These are phyloP conservation scores for Acanthamoeba quina DNA, from an alignment of 208 protist genomes.

Conservation along the genomic window DNA sequence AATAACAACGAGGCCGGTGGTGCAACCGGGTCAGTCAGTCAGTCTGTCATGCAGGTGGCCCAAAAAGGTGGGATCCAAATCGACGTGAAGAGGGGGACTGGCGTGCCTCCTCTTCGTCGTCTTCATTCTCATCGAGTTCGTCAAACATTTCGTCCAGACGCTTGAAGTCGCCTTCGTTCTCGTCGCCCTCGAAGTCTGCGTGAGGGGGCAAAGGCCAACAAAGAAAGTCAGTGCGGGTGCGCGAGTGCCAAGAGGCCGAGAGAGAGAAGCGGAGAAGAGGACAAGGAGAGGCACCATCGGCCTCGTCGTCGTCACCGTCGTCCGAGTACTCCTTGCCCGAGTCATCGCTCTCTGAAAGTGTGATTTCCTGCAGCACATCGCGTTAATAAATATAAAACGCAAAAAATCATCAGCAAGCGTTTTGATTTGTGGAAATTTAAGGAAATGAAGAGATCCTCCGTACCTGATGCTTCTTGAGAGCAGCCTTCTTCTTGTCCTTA, in stretches of 20 bases:
- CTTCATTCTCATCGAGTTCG: slow-evolving; percentile 38
- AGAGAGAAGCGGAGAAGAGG: not conserved
- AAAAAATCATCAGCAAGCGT: not conserved
- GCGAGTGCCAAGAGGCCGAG: not conserved
- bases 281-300: not conserved
- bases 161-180: slow-evolving; percentile 42
- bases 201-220: not conserved
- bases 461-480: not conserved
- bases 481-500: not conserved
- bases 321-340: not conserved
- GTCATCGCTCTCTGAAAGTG: slow-evolving; percentile 54
- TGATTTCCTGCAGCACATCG: slow-evolving; percentile 5
- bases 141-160: slow-evolving; percentile 66
- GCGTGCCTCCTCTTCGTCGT: slow-evolving; percentile 15
- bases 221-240: not conserved
- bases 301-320: not conserved
- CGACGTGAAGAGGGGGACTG: not conserved
- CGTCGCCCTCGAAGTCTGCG: slow-evolving; percentile 38
- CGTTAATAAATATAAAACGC: not conserved
- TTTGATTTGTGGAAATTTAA: not conserved
- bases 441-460: not conserved
- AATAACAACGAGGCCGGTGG: not conserved
- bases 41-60: not conserved
- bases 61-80: not conserved
- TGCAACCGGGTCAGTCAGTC: not conserved